phyloP scores from a whole-genome alignment of 108 stramenopile genomes.

The Mediolabrus comicus region DNA sequence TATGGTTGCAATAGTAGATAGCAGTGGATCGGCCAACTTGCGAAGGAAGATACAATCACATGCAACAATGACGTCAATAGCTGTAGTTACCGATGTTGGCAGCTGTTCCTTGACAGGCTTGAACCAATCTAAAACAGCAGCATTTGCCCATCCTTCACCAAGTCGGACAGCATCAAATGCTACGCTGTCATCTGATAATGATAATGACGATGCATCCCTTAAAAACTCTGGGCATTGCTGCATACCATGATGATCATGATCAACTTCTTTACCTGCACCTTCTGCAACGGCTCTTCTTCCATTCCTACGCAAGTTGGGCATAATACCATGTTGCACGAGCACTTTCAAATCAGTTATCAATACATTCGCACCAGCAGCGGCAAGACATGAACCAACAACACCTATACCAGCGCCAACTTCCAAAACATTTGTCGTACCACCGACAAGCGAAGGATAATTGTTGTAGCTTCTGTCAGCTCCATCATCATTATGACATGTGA shows the following conservation, averaged over 20 bases:
- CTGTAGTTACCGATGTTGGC: not conserved
- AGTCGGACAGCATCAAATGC: not conserved
- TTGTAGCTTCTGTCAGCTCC: not conserved
- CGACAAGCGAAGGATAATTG: not conserved
- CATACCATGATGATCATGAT: not conserved
- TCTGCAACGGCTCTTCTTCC: not conserved
- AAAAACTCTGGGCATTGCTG: not conserved
- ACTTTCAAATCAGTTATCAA: constrained; percentile 39
- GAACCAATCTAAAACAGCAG: constrained; percentile 33
- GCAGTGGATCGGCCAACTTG: constrained; percentile 34
- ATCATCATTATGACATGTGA: constrained; percentile 17
- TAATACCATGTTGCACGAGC: constrained; percentile 23
- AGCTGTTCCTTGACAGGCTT: constrained; percentile 16
- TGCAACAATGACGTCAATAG: constrained; percentile 30
- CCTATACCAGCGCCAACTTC: constrained; percentile 36
- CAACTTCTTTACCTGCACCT: not conserved
- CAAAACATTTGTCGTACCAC: constrained; percentile 8
- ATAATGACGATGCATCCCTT: not conserved
- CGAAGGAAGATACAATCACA: constrained; percentile 42
- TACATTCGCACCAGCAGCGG: constrained; percentile 34
- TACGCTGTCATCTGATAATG: not conserved
- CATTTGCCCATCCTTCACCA: constrained; percentile 21
- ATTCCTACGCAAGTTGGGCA: constrained; percentile 27
- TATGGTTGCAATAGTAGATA: constrained; percentile 11
- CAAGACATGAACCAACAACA: constrained; percentile 33